phyloP scores from a whole-genome alignment of 495 filamentous ascomycete species.

The Lichenothelia convexa region DNA sequence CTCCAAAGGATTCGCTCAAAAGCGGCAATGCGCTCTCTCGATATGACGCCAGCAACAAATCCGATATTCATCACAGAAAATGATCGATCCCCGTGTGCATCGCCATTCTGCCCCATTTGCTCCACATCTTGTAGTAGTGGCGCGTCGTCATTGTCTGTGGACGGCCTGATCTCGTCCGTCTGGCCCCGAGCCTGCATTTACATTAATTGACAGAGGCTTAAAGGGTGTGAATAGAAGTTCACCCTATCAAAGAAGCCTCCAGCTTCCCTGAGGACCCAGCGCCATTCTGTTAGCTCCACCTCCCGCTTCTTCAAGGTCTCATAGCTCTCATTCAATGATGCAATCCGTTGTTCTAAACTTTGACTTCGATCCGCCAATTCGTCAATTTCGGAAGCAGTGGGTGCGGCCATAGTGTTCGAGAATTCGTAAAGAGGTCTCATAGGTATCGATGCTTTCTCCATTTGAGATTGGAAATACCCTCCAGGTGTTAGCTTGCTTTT shows the following conservation, averaged over 20 bases:
- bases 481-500: conserved; percentile 5
- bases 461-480: conserved; percentile 87
- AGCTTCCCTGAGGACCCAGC: conserved; percentile 88
- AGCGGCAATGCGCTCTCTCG: conserved; percentile 74
- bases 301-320: conserved; percentile 95
- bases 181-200: conserved; percentile 58
- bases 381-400: conserved; percentile 84
- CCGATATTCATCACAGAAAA: conserved; percentile 96
- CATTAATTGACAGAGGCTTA: conserved; percentile 9
- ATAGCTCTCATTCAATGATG: conserved; percentile 88
- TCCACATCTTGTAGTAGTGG: conserved; percentile 41
- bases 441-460: conserved; percentile 75
- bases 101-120: conserved; percentile 54
- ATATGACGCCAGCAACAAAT: conserved; percentile 98
- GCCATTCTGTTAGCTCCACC: conserved; percentile 92
- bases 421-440: conserved; percentile 76
- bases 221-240: conserved; percentile 7
- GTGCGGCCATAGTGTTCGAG: conserved; percentile 60
- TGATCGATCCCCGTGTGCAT: conserved; percentile 56
- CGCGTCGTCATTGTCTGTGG: conserved; percentile 65
- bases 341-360: conserved; percentile 76
- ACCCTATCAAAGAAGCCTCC: conserved; percentile 90
- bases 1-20: conserved; percentile 97
- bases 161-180: conserved; percentile 87
- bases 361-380: conserved; percentile 82